A percentile compares a stretch with the other conserved stretches of the same genome.
Evolutionary conservation across 805 yeast genomes (phyloP).

Genomic region (Wickerhamiella musiphila): DNA sequence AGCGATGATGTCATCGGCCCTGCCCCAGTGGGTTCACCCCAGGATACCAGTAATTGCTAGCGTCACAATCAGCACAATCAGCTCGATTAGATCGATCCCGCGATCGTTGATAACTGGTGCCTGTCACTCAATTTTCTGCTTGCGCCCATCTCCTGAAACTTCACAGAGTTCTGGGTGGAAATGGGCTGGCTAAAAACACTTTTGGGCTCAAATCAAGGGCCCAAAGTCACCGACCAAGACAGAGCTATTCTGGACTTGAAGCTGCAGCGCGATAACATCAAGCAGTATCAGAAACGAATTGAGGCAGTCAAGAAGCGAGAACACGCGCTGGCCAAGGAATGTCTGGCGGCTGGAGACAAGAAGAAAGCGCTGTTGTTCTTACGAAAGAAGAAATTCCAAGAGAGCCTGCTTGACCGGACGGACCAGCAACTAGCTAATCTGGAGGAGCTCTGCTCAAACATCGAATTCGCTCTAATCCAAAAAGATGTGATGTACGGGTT

Average conservation of each 20-base stretch:
- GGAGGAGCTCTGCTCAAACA: slow-evolving; percentile 43
- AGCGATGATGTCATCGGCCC: too few species aligned
- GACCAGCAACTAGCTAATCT: slow-evolving; percentile 62
- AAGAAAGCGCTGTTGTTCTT: slow-evolving; percentile 51
- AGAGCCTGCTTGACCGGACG: slow-evolving; percentile 48
- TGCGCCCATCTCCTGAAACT: too few species aligned
- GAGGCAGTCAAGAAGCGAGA: slow-evolving; percentile 43
- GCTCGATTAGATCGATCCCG: too few species aligned
- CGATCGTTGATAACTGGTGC: too few species aligned
- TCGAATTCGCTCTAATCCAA: slow-evolving; percentile 82
- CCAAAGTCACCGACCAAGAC: slow-evolving; percentile 65
- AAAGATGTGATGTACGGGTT: slow-evolving; percentile 69
- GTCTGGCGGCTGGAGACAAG: slow-evolving; percentile 35
- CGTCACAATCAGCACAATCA: too few species aligned
- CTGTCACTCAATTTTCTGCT: too few species aligned
- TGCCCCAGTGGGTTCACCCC: too few species aligned
- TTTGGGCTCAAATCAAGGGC: slow-evolving; percentile 2
- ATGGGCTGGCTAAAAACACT: slow-evolving; percentile 4
- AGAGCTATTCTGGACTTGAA: slow-evolving; percentile 74
- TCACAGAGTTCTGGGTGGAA: background rate
- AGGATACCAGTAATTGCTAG: too few species aligned
- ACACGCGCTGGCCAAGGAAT: slow-evolving; percentile 37
- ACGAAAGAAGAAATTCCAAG: slow-evolving; percentile 68
- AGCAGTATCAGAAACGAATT: slow-evolving; percentile 51
- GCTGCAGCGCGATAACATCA: slow-evolving; percentile 69